These are phyloP conservation scores for Colletotrichum siamense DNA, from an alignment of 2,329 filamentous ascomycete genomes.

Conservation along the genomic window DNA sequence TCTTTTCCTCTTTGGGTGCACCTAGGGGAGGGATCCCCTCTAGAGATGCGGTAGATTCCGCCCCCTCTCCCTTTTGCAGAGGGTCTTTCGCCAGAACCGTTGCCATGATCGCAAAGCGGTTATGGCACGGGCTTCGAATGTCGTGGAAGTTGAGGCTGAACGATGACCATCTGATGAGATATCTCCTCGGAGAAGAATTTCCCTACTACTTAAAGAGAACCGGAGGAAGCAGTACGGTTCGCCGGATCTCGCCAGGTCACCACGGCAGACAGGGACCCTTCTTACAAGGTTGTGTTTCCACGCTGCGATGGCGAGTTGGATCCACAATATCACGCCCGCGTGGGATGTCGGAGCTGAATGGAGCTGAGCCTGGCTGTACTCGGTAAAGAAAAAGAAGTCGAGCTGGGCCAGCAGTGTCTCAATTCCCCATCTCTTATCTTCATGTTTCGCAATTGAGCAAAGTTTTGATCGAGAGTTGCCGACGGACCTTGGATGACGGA, in stretches of 20 bases:
- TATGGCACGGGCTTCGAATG: background rate
- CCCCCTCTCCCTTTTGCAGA: background rate
- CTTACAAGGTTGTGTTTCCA: background rate
- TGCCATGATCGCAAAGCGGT: background rate
- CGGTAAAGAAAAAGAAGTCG: background rate
- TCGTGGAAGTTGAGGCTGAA: background rate
- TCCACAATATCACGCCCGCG: conserved; percentile 10
- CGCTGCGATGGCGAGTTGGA: background rate
- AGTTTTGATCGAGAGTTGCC: background rate
- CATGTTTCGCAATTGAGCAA: background rate
- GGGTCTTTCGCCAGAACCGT: conserved; percentile 20
- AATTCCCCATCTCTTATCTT: background rate
- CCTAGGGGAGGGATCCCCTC: conserved; percentile 29
- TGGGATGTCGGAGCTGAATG: background rate
- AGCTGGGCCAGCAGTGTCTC: background rate
- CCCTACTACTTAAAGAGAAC: background rate
- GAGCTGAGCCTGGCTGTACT: background rate
- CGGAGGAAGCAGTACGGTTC: background rate
- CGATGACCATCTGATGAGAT: too few species aligned
- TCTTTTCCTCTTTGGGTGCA: conserved; percentile 28
- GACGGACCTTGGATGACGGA: background rate
- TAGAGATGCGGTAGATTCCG: conserved; percentile 18
- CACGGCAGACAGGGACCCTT: background rate
- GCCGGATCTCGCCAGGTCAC: background rate
- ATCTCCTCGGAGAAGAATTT: background rate